Evolutionary conservation across 2,329 filamentous ascomycete species (phyloP).

Genomic region (Colletotrichum lupini): DNA sequence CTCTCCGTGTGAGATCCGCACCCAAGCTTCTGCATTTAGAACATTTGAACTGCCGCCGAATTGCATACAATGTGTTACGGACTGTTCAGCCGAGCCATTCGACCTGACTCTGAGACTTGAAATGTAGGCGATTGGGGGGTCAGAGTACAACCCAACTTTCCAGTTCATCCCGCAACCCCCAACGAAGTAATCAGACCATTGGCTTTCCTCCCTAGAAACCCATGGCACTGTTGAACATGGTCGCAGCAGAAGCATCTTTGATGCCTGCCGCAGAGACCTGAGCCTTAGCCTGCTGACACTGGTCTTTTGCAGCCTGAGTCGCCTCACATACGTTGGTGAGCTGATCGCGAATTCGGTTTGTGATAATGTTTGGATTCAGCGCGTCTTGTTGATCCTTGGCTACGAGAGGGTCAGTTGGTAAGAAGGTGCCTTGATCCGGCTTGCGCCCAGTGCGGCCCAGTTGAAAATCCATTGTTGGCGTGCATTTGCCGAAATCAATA

Average conservation of each 20-base stretch:
- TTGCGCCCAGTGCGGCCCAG: constrained; percentile 63
- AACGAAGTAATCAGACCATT: no score
- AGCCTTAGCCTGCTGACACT: constrained; percentile 59
- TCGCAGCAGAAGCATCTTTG: constrained; percentile 59
- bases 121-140: no score
- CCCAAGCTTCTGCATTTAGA: no score
- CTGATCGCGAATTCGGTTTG: constrained; percentile 70
- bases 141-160: no score
- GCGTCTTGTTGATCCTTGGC: constrained; percentile 67
- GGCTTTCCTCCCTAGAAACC: constrained; percentile 47
- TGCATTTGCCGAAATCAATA: constrained; percentile 61
- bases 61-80: no score
- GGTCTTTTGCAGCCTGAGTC: constrained; percentile 63
- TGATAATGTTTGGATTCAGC: constrained; percentile 73
- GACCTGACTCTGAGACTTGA: no score
- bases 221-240: constrained; percentile 57
- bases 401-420: constrained; percentile 65
- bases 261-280: constrained; percentile 61
- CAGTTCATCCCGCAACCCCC: no score
- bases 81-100: no score
- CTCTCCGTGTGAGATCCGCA: no score
- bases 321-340: constrained; percentile 68
- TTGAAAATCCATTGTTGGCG: constrained; percentile 66
- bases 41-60: no score
- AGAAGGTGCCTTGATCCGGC: constrained; percentile 66